Conservation (phyloP, 2,329 filamentous ascomycete genomes). For the Colletotrichum tropicale region DNA sequence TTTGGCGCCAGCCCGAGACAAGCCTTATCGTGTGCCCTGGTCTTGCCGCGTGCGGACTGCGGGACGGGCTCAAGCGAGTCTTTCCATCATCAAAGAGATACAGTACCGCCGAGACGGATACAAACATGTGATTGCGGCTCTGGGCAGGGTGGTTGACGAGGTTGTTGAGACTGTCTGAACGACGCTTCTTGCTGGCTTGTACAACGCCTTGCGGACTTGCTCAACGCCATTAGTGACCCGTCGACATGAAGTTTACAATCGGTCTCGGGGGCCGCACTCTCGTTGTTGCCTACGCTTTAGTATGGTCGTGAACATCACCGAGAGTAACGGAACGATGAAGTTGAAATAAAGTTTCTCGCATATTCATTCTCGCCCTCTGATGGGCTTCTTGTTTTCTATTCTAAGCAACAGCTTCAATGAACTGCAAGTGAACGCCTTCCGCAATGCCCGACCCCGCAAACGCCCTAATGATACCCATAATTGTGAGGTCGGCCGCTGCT, state of each 20-base stretch:
- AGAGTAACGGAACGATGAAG: neutral
- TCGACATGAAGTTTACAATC: neutral
- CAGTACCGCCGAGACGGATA: neutral
- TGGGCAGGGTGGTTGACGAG: neutral
- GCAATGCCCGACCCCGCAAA: conserved; percentile 15
- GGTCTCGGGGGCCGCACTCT: neutral
- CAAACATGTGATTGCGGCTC: conserved; percentile 8
- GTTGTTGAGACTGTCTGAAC: neutral
- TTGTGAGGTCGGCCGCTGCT: conserved; percentile 2
- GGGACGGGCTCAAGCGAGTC: neutral
- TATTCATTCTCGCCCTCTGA: neutral
- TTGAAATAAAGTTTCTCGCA: neutral
- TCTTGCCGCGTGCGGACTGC: neutral
- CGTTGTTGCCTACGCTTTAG: neutral
- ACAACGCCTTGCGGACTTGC: neutral
- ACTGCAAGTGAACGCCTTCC: conserved; percentile 12
- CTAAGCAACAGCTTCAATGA: neutral
- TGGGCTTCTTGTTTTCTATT: neutral
- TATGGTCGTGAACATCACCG: neutral
- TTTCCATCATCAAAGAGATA: neutral
- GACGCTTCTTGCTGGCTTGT: neutral
- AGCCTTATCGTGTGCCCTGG: neutral
- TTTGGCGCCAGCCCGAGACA: neutral
- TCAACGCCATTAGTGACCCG: neutral
- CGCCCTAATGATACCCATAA: conserved; percentile 13